A percentile compares a stretch with the other conserved stretches of the same genome.
Evolutionary conservation across 2,329 filamentous ascomycete genomes (phyloP).

Genomic region (Alternaria postmessia): DNA sequence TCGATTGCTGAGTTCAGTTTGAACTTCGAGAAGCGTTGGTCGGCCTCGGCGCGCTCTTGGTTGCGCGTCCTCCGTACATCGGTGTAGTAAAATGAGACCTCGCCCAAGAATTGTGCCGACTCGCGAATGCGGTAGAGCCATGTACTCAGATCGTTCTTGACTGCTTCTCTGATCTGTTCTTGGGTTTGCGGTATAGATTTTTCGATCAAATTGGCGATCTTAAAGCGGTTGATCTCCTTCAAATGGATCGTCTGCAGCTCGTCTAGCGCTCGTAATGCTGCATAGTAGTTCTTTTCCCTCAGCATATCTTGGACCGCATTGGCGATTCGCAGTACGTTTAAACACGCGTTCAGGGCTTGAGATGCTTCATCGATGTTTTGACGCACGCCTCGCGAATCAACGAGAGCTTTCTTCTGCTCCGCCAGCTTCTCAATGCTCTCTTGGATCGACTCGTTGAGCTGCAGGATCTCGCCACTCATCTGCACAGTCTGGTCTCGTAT

Average conservation of each 20-base stretch:
- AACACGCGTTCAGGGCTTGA: conserved; percentile 85
- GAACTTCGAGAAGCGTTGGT: conserved; percentile 80
- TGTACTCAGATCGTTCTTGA: conserved; percentile 96
- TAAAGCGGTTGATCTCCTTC: conserved; percentile 92
- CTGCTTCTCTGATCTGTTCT: conserved; percentile 91
- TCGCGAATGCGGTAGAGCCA: conserved; percentile 96
- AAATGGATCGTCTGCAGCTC: conserved; percentile 97
- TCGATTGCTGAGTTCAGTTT: conserved; percentile 96
- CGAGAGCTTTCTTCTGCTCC: conserved; percentile 90
- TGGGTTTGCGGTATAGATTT: conserved; percentile 93
- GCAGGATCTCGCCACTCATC: conserved; percentile 88
- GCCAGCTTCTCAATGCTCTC: conserved; percentile 92
- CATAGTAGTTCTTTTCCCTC: conserved; percentile 93
- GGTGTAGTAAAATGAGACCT: conserved; percentile 96
- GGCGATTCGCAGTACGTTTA: conserved; percentile 89
- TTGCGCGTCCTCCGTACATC: conserved; percentile 84
- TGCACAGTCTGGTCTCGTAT: conserved; percentile 90
- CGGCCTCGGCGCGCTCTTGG: conserved; percentile 79
- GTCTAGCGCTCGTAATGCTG: conserved; percentile 89
- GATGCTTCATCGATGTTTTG: conserved; percentile 96
- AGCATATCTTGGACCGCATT: conserved; percentile 95
- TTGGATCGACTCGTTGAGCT: conserved; percentile 94
- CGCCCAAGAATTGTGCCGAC: conserved; percentile 93
- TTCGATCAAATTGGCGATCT: conserved; percentile 93
- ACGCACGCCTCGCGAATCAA: conserved; percentile 88